These are phyloP conservation scores for Xylariaceae sp. DNA, from an alignment of 2,329 filamentous ascomycete genomes.

Conservation along the genomic window DNA sequence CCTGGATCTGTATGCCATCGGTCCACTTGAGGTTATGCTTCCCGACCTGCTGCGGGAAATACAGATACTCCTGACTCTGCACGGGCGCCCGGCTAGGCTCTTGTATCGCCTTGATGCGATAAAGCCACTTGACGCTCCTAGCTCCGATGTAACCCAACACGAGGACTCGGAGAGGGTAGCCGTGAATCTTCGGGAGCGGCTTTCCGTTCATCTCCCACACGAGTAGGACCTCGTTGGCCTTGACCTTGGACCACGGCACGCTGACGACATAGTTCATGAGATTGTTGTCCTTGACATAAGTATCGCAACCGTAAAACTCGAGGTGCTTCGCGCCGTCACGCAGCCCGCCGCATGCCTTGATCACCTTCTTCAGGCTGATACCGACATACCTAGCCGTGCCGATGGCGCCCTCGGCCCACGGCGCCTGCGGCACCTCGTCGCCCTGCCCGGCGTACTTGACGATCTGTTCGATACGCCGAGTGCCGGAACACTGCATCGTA, in stretches of 20 bases:
- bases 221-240: constrained; percentile 61
- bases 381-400: constrained; percentile 60
- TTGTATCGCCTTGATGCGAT: constrained; percentile 57
- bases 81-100: constrained; percentile 56
- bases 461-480: constrained; percentile 66
- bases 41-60: constrained; percentile 64
- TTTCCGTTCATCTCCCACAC: constrained; percentile 71
- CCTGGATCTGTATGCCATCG: constrained; percentile 64
- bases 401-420: constrained; percentile 65
- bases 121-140: constrained; percentile 60
- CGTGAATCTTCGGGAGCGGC: constrained; percentile 61
- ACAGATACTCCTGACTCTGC: constrained; percentile 63
- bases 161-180: constrained; percentile 58
- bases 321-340: constrained; percentile 53
- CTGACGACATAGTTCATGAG: constrained; percentile 64
- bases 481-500: constrained; percentile 66
- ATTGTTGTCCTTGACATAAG: constrained; percentile 66
- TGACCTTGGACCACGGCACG: constrained; percentile 65
- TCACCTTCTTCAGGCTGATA: constrained; percentile 63
- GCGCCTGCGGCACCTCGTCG: constrained; percentile 53
- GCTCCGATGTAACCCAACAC: constrained; percentile 67
- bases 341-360: constrained; percentile 66
- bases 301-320: constrained; percentile 67
- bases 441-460: constrained; percentile 62
- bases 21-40: constrained; percentile 60